Conservation (phyloP, 208 protist species). For the Kentomonas sorsogonicus region DNA sequence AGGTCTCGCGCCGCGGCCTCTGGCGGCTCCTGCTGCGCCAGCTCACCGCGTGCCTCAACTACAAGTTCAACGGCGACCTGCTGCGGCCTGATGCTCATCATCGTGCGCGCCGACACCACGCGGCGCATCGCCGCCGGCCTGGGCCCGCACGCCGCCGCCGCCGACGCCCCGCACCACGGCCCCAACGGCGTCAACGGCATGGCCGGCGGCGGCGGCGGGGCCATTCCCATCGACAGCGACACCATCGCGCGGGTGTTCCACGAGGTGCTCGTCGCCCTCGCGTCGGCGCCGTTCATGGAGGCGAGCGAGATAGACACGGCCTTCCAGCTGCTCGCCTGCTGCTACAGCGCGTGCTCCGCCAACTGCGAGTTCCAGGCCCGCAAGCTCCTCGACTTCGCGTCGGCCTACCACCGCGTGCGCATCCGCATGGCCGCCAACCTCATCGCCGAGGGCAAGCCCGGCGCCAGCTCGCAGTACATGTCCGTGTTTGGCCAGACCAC, state of each 20-base stretch:
- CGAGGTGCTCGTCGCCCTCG: conserved; percentile 55
- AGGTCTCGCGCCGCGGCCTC: conserved; percentile 40
- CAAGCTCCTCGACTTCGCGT: conserved; percentile 61
- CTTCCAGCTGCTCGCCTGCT: conserved; percentile 46
- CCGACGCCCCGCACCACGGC: no score
- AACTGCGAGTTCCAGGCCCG: conserved; percentile 42
- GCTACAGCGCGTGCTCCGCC: conserved; percentile 31
- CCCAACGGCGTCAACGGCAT: no score
- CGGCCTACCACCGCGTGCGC: conserved; percentile 86
- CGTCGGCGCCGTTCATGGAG: conserved; percentile 39
- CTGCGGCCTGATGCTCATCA: conserved; percentile 47
- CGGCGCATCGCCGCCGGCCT: conserved; percentile 14
- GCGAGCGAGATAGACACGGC: conserved; percentile 36
- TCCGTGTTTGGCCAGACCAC: conserved; percentile 62
- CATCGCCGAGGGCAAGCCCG: conserved; percentile 25
- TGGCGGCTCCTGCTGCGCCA: conserved; percentile 59
- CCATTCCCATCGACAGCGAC: conserved; percentile 18
- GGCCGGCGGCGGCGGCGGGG: no score
- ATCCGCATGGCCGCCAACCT: conserved; percentile 60
- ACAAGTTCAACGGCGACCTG: conserved; percentile 46
- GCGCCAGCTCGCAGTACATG: conserved; percentile 47
- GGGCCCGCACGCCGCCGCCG: no score
- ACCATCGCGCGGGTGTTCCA: conserved; percentile 42
- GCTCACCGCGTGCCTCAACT: conserved; percentile 46
- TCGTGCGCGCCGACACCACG: conserved; percentile 30